Conservation (phyloP, 305 asterid species). For the Fraxinus xanthoxyloides region DNA sequence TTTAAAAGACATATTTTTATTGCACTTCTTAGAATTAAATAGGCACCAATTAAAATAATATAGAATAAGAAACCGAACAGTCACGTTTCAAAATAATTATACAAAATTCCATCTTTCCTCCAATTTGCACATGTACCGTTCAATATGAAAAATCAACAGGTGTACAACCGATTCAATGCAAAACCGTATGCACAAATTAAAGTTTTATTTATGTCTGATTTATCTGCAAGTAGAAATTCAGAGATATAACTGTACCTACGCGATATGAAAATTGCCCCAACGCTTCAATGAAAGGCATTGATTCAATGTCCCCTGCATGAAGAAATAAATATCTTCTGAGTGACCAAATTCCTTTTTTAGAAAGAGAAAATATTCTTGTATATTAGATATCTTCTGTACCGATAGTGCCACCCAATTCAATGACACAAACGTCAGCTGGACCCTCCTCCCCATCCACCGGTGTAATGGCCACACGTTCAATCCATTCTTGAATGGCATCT, state of each 20-base stretch:
- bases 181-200: neutral
- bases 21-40: too few relatives aligned
- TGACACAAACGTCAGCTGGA: conserved; percentile 94
- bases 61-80: too few relatives aligned
- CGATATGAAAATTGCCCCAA: conserved; percentile 68
- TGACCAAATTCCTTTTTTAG: neutral
- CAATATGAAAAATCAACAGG: too few relatives aligned
- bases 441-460: conserved; percentile 90
- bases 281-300: conserved; percentile 83
- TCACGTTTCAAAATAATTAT: too few relatives aligned
- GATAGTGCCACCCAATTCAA: conserved; percentile 94
- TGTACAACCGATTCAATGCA: too few relatives aligned
- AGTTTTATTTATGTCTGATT: neutral
- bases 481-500: conserved; percentile 96
- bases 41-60: too few relatives aligned
- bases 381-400: conserved; percentile 40
- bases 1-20: too few relatives aligned
- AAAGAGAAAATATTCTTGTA: neutral
- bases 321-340: conserved; percentile 14
- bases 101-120: too few relatives aligned
- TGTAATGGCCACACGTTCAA: conserved; percentile 74
- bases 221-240: conserved; percentile 1
- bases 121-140: too few relatives aligned
- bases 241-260: conserved; percentile 43
- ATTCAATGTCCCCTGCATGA: conserved; percentile 75